Evolutionary conservation across 78 protist species (phyloP).

Genomic region (Dictyostelium intermedium): DNA sequence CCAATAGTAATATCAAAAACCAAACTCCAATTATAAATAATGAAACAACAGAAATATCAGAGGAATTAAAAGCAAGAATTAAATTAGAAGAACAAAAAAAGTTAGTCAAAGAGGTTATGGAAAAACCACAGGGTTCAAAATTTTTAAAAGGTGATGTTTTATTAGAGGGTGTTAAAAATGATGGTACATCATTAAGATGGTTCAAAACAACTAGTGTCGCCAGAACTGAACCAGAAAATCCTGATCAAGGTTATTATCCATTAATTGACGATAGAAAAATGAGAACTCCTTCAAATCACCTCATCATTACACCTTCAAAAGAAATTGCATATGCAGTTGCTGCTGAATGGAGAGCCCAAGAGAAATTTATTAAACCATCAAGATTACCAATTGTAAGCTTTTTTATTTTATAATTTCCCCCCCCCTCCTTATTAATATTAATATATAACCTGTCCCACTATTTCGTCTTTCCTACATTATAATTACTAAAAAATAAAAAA

Average conservation of each 20-base stretch:
- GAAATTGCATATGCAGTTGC: constrained; percentile 56
- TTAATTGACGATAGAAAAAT: constrained; percentile 41
- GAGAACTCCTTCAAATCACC: constrained; percentile 22
- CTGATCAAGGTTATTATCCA: constrained; percentile 6
- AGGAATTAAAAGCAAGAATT: background rate
- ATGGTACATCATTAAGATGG: constrained; percentile 76
- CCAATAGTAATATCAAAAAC: background rate
- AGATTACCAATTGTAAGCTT: constrained; percentile 52
- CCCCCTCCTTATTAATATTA: too few species aligned
- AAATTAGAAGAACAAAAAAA: constrained; percentile 2
- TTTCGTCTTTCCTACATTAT: too few species aligned
- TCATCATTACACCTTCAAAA: constrained; percentile 37
- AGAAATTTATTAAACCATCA: constrained; percentile 29
- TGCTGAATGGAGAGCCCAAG: constrained; percentile 47
- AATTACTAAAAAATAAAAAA: background rate
- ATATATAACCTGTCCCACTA: too few species aligned
- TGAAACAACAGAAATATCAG: background rate
- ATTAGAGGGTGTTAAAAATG: constrained; percentile 28
- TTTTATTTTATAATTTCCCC: too few species aligned
- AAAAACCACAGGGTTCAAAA: background rate
- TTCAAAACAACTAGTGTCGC: constrained; percentile 30
- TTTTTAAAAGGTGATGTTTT: constrained; percentile 26
- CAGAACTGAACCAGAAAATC: background rate
- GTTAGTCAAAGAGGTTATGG: background rate
- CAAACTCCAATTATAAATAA: background rate